Percentiles rank a stretch among this genome's conserved stretches.
phyloP scores from a whole-genome alignment of 2,329 filamentous ascomycete genomes.

The Fusarium lateritium region DNA sequence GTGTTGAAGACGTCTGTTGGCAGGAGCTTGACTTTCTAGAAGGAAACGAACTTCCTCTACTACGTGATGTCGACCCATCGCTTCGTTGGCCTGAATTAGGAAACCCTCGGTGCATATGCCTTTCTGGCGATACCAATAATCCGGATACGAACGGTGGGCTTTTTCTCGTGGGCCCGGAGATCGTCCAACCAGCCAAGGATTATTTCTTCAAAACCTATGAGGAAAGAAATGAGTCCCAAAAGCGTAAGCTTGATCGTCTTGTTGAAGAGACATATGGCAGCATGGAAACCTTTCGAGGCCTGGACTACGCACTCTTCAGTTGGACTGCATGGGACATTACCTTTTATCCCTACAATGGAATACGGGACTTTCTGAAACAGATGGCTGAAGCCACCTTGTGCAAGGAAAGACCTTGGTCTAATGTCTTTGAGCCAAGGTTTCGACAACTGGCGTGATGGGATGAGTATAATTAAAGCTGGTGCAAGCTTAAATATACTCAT shows the following conservation, averaged over 20 bases:
- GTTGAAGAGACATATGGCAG: conserved; percentile 15
- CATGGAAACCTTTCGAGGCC: not conserved
- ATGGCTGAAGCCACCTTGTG: conserved; percentile 6
- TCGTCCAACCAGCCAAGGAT: conserved; percentile 9
- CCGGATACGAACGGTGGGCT: not conserved
- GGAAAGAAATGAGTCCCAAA: not conserved
- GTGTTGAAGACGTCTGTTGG: conserved; percentile 9
- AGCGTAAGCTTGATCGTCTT: conserved; percentile 7
- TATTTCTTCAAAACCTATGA: conserved; percentile 13
- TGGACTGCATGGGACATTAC: conserved; percentile 19
- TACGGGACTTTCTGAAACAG: conserved; percentile 7
- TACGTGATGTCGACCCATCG: not conserved
- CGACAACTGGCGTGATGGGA: not conserved
- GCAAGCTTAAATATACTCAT: not conserved
- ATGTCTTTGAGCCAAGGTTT: conserved; percentile 18
- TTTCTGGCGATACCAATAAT: not conserved
- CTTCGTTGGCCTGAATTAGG: conserved; percentile 1
- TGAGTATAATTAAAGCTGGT: not conserved
- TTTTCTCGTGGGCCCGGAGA: conserved; percentile 3
- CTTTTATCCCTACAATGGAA: not conserved
- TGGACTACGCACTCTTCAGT: conserved; percentile 1
- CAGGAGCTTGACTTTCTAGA: conserved; percentile 4
- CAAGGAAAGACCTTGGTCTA: not conserved
- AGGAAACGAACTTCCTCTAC: conserved; percentile 1
- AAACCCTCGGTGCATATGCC: not conserved